These are phyloP conservation scores for Trichophyton benhamiae DNA, from an alignment of 2,329 filamentous ascomycete genomes.

Conservation along the genomic window DNA sequence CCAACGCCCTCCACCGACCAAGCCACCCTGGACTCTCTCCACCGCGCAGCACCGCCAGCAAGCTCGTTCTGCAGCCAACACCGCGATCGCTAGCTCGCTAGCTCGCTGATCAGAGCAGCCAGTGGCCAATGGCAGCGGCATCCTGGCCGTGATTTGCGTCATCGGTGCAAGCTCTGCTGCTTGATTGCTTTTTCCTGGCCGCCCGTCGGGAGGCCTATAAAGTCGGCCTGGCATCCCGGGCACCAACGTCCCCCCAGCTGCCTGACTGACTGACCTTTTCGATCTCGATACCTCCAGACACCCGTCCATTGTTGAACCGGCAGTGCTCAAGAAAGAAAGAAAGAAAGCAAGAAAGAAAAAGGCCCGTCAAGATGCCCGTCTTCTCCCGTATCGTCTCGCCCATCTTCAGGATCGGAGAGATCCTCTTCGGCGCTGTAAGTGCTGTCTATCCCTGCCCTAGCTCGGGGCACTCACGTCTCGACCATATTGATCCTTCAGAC, in stretches of 20 bases:
- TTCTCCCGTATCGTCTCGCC: slow-evolving; percentile 45
- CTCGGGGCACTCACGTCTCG: too few species aligned
- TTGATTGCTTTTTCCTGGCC: not conserved
- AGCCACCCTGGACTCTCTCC: too few species aligned
- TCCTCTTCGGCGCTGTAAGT: slow-evolving; percentile 56
- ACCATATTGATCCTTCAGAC: not conserved
- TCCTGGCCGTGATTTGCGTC: not conserved
- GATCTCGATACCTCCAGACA: too few species aligned
- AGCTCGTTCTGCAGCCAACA: too few species aligned
- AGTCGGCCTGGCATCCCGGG: not conserved
- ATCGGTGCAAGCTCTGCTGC: not conserved
- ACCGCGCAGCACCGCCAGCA: too few species aligned
- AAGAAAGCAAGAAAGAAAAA: not conserved
- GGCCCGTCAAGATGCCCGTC: slow-evolving; percentile 32
- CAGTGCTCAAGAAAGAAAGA: not conserved
- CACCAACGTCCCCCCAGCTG: not conserved
- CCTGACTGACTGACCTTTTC: too few species aligned
- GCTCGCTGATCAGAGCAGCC: not conserved
- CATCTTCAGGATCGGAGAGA: slow-evolving; percentile 48
- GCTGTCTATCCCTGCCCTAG: not conserved
- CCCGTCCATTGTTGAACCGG: not conserved
- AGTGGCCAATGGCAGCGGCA: not conserved
- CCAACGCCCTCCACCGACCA: too few species aligned
- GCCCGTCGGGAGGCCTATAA: not conserved
- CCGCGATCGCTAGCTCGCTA: not conserved